A percentile compares a stretch with the other conserved stretches of the same genome.
Evolutionary conservation across 305 asterid genomes (phyloP).

Genomic region (Fraxinus sp.): DNA sequence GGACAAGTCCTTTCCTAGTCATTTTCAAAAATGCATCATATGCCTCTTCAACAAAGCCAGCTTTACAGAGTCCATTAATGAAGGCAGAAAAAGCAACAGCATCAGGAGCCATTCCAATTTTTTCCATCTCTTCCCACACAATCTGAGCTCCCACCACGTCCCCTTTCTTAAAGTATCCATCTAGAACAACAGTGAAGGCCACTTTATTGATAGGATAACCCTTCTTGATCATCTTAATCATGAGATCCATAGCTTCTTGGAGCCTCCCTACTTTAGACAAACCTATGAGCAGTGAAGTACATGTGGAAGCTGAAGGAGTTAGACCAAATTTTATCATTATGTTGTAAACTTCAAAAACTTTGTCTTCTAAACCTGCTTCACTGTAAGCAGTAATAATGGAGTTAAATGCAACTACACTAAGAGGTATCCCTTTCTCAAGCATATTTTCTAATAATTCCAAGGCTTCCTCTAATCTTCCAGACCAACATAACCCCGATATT

Average conservation of each 20-base stretch:
- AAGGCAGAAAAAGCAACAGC: constrained; percentile 89
- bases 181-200: constrained; percentile 76
- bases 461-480: constrained; percentile 77
- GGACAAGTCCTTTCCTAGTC: constrained; percentile 66
- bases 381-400: constrained; percentile 75
- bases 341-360: constrained; percentile 70
- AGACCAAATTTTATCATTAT: constrained; percentile 59
- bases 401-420: constrained; percentile 71
- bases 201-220: constrained; percentile 57
- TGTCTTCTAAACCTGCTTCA: constrained; percentile 58
- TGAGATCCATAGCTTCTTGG: constrained; percentile 58
- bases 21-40: constrained; percentile 47
- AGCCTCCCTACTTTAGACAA: constrained; percentile 65
- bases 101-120: constrained; percentile 73
- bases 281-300: constrained; percentile 70
- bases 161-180: constrained; percentile 72
- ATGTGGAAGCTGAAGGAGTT: constrained; percentile 79
- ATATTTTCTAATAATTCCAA: constrained; percentile 47
- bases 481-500: constrained; percentile 74
- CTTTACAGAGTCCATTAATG: constrained; percentile 67
- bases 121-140: constrained; percentile 80
- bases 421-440: constrained; percentile 71
- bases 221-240: constrained; percentile 63
- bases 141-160: constrained; percentile 63
- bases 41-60: constrained; percentile 71